phyloP scores from a whole-genome alignment of 208 protist genomes.

The Phytomonas sp. region DNA sequence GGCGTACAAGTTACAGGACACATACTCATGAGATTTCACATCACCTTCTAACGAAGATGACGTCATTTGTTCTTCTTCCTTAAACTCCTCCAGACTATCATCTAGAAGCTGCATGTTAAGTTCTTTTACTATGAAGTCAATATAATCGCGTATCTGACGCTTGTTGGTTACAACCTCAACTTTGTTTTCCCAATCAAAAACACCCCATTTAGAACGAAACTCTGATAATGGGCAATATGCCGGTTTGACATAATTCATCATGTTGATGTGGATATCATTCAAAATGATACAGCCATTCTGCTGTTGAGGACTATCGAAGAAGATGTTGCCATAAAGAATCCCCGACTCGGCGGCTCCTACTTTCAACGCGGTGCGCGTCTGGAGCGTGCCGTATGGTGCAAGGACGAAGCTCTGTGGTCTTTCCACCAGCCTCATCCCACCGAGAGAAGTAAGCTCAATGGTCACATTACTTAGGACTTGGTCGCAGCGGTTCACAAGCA shows the following conservation, averaged over 20 bases:
- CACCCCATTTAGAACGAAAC: conserved; percentile 97
- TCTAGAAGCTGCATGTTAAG: conserved; percentile 94
- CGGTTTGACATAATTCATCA: conserved; percentile 98
- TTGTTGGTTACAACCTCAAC: conserved; percentile 87
- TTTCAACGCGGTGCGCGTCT: conserved; percentile 94
- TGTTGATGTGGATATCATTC: conserved; percentile 97
- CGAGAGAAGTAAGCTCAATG: conserved; percentile 94
- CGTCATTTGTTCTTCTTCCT: not conserved
- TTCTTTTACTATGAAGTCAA: conserved; percentile 83
- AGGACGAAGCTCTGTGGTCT: conserved; percentile 92
- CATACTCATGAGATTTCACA: conserved; percentile 59
- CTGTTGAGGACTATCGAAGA: conserved; percentile 91
- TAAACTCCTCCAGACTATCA: not conserved
- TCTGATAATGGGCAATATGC: conserved; percentile 73
- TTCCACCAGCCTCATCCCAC: conserved; percentile 96
- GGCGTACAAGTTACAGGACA: conserved; percentile 97
- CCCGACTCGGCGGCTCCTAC: conserved; percentile 96
- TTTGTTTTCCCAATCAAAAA: conserved; percentile 99
- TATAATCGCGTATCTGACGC: conserved; percentile 76
- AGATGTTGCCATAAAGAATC: conserved; percentile 95
- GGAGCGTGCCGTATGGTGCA: conserved; percentile 70
- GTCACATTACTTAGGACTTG: conserved; percentile 93
- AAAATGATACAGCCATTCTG: conserved; percentile 91
- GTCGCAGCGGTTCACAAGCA: conserved; percentile 92
- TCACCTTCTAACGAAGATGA: not conserved